These are phyloP conservation scores for Begonia loranthoides DNA, from an alignment of 306 rosid genomes.

Conservation along the genomic window DNA sequence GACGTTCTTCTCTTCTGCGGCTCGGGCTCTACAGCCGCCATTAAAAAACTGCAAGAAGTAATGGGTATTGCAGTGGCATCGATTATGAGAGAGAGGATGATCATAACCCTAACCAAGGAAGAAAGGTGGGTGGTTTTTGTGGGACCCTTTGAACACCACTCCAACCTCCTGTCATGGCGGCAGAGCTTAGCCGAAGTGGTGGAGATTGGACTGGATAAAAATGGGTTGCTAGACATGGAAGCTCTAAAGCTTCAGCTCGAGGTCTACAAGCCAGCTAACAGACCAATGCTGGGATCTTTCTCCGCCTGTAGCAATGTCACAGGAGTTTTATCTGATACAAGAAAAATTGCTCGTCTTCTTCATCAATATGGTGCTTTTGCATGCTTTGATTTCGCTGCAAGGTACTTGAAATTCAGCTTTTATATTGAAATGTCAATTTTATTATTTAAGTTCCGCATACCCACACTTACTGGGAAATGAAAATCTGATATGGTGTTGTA, in stretches of 20 bases:
- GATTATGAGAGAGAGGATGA: conserved; percentile 33
- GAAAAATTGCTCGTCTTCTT: conserved; percentile 54
- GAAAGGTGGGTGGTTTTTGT: conserved; percentile 83
- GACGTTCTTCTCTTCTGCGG: conserved; percentile 67
- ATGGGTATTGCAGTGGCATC: conserved; percentile 65
- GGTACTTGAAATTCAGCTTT: conserved; percentile 17
- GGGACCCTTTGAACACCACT: conserved; percentile 82
- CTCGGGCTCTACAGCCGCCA: conserved; percentile 66
- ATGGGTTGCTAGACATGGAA: conserved; percentile 52
- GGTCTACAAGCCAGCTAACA: conserved; percentile 16
- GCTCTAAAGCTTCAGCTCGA: conserved; percentile 35
- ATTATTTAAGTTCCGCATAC: too few species aligned
- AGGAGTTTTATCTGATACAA: conserved; percentile 51
- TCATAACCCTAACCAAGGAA: conserved; percentile 15
- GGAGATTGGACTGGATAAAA: conserved; percentile 51
- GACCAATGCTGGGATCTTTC: conserved; percentile 78
- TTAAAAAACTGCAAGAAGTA: conserved; percentile 75
- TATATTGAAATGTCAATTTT: too few species aligned
- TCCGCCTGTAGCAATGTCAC: conserved; percentile 87
- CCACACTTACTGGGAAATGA: neutral
- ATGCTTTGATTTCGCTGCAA: conserved; percentile 82
- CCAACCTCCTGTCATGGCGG: conserved; percentile 80
- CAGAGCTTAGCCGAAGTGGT: conserved; percentile 68
- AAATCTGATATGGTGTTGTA: conserved; percentile 3
- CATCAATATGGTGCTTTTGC: conserved; percentile 51